Evolutionary conservation across 805 yeast species (phyloP).

Genomic region (Jamesozyma gamospora): DNA sequence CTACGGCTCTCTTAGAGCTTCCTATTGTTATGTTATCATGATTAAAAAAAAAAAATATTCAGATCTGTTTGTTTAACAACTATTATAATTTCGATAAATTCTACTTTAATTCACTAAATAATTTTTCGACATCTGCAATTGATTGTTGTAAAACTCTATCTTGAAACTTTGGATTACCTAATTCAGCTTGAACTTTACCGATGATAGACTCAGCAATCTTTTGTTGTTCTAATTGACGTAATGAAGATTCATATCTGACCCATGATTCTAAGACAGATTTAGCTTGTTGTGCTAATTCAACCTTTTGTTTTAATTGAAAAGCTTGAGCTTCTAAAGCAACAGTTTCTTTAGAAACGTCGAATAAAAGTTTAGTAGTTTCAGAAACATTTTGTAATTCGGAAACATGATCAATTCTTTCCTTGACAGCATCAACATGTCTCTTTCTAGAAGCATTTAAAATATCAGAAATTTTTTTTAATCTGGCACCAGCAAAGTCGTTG

Average conservation of each 20-base stretch:
- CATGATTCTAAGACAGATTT: conserved; percentile 93
- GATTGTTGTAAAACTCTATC: conserved; percentile 85
- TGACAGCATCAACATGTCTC: conserved; percentile 86
- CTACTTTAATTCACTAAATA: conserved; percentile 42
- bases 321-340: conserved; percentile 91
- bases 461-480: conserved; percentile 69
- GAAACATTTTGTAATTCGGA: conserved; percentile 87
- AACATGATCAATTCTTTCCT: conserved; percentile 83
- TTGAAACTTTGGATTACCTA: conserved; percentile 85
- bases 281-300: conserved; percentile 81
- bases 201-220: conserved; percentile 81
- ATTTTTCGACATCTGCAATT: conserved; percentile 81
- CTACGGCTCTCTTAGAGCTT: neutral
- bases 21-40: too few species aligned
- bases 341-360: conserved; percentile 92
- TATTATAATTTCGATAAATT: neutral
- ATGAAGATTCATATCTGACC: conserved; percentile 96
- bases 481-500: conserved; percentile 86
- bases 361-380: conserved; percentile 79
- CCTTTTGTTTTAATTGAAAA: conserved; percentile 86
- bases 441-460: conserved; percentile 80
- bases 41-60: too few species aligned
- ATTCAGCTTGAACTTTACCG: conserved; percentile 77
- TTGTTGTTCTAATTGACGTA: conserved; percentile 91
- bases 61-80: too few species aligned